These are phyloP conservation scores for Malassezia nana DNA, from an alignment of 1,284 basidiomycete genomes.

Conservation along the genomic window DNA sequence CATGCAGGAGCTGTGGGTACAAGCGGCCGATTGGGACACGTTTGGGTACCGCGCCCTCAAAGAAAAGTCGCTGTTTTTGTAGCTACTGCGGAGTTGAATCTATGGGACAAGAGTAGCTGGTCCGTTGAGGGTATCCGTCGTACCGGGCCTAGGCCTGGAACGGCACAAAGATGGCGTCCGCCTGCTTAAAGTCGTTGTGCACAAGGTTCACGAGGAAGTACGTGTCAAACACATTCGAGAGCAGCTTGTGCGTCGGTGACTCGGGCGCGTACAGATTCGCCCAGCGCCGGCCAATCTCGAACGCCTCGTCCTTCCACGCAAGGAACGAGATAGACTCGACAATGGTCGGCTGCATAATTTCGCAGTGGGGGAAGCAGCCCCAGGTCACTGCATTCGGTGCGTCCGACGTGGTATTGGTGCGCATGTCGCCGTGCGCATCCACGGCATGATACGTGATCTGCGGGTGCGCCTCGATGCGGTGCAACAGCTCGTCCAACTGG, in stretches of 20 bases:
- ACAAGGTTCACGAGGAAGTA: slow-evolving; percentile 46
- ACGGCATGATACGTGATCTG: slow-evolving; percentile 95
- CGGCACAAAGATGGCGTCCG: slow-evolving; percentile 40
- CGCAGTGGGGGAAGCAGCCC: slow-evolving; percentile 86
- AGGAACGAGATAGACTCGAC: slow-evolving; percentile 59
- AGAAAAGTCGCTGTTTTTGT: slow-evolving; percentile 47
- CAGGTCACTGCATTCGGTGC: slow-evolving; percentile 97
- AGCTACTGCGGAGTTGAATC: slow-evolving; percentile 19
- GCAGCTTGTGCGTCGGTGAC: slow-evolving; percentile 29
- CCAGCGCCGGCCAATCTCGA: slow-evolving; percentile 46
- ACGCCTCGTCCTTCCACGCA: slow-evolving; percentile 48
- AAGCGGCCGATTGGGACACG: slow-evolving; percentile 68
- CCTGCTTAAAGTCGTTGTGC: slow-evolving; percentile 38
- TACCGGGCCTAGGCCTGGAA: slow-evolving; percentile 20
- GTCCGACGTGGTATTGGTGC: slow-evolving; percentile 81
- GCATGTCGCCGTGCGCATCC: slow-evolving; percentile 69
- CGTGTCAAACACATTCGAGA: slow-evolving; percentile 34
- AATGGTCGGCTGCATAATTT: slow-evolving; percentile 94
- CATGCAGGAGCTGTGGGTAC: slow-evolving; percentile 78
- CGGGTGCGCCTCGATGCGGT: slow-evolving; percentile 74
- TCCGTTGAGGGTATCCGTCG: slow-evolving; percentile 18
- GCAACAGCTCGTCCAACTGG: slow-evolving; percentile 65
- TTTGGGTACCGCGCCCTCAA: slow-evolving; percentile 52
- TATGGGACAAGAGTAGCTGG: slow-evolving; percentile 7
- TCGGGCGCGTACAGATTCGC: slow-evolving; percentile 35